Evolutionary conservation across 495 filamentous ascomycete species (phyloP).

Genomic region (Podospora sp.): DNA sequence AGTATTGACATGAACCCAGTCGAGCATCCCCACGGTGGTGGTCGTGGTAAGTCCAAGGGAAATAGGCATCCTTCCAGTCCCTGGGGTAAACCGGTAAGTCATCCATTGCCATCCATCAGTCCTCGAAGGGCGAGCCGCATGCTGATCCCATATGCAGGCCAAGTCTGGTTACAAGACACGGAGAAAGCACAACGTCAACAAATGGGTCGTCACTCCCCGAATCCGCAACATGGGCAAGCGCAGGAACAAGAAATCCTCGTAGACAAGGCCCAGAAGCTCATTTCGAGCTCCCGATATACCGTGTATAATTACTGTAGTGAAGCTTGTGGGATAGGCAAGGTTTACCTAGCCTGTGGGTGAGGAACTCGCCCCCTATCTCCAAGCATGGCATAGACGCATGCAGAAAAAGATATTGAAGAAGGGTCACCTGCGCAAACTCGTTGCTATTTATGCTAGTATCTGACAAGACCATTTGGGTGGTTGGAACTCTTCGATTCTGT

Average conservation of each 20-base stretch:
- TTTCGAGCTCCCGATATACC: conserved; percentile 20
- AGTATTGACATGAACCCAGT: conserved; percentile 45
- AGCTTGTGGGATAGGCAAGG: background rate
- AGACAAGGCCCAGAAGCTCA: conserved; percentile 16
- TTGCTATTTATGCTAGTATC: too few species aligned
- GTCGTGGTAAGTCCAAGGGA: conserved; percentile 97
- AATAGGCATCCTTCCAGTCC: conserved; percentile 91
- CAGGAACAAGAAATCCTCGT: conserved; percentile 51
- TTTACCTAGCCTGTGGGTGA: background rate
- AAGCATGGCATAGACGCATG: background rate
- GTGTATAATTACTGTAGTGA: conserved; percentile 43
- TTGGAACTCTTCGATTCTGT: too few species aligned
- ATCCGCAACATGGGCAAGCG: conserved; percentile 77
- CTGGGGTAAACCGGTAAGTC: conserved; percentile 90
- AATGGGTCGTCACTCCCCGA: conserved; percentile 74
- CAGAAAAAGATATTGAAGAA: too few species aligned
- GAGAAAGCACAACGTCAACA: conserved; percentile 71
- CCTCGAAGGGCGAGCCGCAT: conserved; percentile 16
- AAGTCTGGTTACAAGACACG: conserved; percentile 98
- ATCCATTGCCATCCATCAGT: conserved; percentile 7
- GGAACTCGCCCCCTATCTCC: background rate
- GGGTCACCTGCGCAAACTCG: too few species aligned
- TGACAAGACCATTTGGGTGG: too few species aligned
- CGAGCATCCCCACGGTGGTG: conserved; percentile 98
- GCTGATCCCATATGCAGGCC: conserved; percentile 59